Evolutionary conservation across 768 basidiomycete genomes (phyloP).

Genomic region (Pleurotus tuber-regium): DNA sequence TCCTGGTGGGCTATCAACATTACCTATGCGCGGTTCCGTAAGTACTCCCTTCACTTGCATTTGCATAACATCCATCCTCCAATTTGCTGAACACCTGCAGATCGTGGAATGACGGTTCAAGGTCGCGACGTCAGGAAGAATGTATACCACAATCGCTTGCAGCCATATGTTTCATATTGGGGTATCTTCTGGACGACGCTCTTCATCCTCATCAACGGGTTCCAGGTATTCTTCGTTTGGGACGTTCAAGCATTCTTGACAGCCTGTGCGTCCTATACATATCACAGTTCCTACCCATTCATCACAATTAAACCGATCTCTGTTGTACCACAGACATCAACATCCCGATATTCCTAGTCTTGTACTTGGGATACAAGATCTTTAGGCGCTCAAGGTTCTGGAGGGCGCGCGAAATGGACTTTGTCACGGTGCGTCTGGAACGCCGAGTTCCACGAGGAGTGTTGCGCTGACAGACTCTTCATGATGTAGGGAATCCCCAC

Average conservation of each 20-base stretch:
- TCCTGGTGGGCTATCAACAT: constrained; percentile 66
- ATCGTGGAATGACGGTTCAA: constrained; percentile 61
- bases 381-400: constrained; percentile 40
- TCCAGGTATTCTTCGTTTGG: constrained; percentile 64
- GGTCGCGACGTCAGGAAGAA: constrained; percentile 62
- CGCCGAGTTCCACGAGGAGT: neutral
- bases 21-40: constrained; percentile 72
- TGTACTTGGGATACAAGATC: constrained; percentile 43
- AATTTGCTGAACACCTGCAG: constrained; percentile 23
- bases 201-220: constrained; percentile 54
- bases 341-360: constrained; percentile 39
- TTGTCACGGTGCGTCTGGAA: constrained; percentile 56
- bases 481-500: constrained; percentile 70
- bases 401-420: constrained; percentile 65
- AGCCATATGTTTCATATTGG: constrained; percentile 71
- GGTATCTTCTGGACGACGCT: constrained; percentile 62
- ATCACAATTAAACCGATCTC: no score
- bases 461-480: no score
- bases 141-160: constrained; percentile 57
- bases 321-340: constrained; percentile 29
- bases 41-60: constrained; percentile 19
- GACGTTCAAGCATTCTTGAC: constrained; percentile 50
- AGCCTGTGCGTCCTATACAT: constrained; percentile 43
- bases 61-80: neutral
- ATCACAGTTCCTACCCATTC: no score